phyloP scores from a whole-genome alignment of 2,329 filamentous ascomycete species.

The Microcyclospora pomicola region DNA sequence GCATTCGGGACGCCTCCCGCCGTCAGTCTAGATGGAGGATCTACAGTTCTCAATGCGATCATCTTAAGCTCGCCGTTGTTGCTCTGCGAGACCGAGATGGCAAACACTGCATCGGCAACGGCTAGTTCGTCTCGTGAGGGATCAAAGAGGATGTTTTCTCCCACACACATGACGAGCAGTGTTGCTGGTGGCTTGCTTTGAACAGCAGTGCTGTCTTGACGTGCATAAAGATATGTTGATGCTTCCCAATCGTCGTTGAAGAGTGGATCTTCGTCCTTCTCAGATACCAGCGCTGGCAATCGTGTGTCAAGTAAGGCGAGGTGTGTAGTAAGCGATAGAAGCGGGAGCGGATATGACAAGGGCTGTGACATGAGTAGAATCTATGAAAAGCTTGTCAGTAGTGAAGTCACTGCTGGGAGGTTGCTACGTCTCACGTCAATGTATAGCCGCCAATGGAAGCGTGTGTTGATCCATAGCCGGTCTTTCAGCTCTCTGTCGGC shows the following conservation, averaged over 20 bases:
- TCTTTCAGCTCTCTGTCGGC: slow-evolving; percentile 52
- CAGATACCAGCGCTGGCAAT: slow-evolving; percentile 71
- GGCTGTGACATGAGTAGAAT: slow-evolving; percentile 87
- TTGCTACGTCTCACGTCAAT: slow-evolving; percentile 58
- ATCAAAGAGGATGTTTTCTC: slow-evolving; percentile 85
- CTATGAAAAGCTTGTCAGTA: slow-evolving; percentile 31
- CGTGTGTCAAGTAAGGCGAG: slow-evolving; percentile 80
- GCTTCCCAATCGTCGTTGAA: slow-evolving; percentile 98
- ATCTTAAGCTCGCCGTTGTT: slow-evolving; percentile 15
- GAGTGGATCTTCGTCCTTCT: slow-evolving; percentile 86
- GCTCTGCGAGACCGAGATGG: slow-evolving; percentile 54
- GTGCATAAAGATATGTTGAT: slow-evolving; percentile 60
- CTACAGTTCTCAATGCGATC: slow-evolving; percentile 35
- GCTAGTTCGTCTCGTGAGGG: slow-evolving; percentile 82
- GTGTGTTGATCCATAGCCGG: slow-evolving; percentile 70
- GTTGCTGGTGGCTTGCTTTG: slow-evolving; percentile 62
- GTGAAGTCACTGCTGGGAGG: background rate
- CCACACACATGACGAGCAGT: slow-evolving; percentile 75
- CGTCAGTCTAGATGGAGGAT: slow-evolving; percentile 36
- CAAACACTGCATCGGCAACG: slow-evolving; percentile 79
- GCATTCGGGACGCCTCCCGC: slow-evolving; percentile 34
- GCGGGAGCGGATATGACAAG: slow-evolving; percentile 79
- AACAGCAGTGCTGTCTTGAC: slow-evolving; percentile 10
- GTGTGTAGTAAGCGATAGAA: slow-evolving; percentile 85
- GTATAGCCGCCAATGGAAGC: slow-evolving; percentile 95